These are phyloP conservation scores for Sugiyamaella sp. DNA, from an alignment of 1,139 yeast genomes.

Conservation along the genomic window DNA sequence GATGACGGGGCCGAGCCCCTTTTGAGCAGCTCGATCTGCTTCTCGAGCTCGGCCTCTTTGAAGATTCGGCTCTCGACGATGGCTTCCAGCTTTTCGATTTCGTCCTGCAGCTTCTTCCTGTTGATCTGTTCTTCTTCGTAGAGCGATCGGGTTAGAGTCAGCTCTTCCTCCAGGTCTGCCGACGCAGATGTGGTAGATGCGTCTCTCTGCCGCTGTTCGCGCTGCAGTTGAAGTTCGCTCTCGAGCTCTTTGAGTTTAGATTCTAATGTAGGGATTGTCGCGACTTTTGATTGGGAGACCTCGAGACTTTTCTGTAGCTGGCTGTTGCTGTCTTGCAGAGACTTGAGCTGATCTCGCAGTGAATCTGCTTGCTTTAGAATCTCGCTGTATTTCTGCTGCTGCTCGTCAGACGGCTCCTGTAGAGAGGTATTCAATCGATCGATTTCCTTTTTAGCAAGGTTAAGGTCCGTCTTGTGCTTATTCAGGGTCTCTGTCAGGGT, in stretches of 20 bases:
- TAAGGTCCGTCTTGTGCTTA: slow-evolving; percentile 28
- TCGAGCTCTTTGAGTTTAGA: background rate
- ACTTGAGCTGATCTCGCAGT: background rate
- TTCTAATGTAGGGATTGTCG: background rate
- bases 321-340: slow-evolving; percentile 24
- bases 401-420: background rate
- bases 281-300: slow-evolving; percentile 8
- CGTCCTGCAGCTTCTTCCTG: slow-evolving; percentile 28
- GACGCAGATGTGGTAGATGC: background rate
- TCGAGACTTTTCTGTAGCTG: slow-evolving; percentile 19
- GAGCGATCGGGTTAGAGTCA: background rate
- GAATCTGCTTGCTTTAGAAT: background rate
- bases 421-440: slow-evolving; percentile 24
- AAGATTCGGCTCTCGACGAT: slow-evolving; percentile 39
- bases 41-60: slow-evolving; percentile 38
- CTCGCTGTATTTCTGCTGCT: slow-evolving; percentile 1
- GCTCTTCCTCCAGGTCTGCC: background rate
- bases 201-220: slow-evolving; percentile 12
- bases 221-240: slow-evolving; percentile 1
- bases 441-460: slow-evolving; percentile 22
- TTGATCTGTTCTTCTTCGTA: slow-evolving; percentile 13
- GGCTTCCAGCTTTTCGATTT: slow-evolving; percentile 38
- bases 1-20: slow-evolving; percentile 31
- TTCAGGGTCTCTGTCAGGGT: slow-evolving; percentile 22
- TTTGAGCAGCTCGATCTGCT: slow-evolving; percentile 37